These are phyloP conservation scores for Scorias spongiosa DNA, from an alignment of 2,329 filamentous ascomycete genomes.

Conservation along the genomic window DNA sequence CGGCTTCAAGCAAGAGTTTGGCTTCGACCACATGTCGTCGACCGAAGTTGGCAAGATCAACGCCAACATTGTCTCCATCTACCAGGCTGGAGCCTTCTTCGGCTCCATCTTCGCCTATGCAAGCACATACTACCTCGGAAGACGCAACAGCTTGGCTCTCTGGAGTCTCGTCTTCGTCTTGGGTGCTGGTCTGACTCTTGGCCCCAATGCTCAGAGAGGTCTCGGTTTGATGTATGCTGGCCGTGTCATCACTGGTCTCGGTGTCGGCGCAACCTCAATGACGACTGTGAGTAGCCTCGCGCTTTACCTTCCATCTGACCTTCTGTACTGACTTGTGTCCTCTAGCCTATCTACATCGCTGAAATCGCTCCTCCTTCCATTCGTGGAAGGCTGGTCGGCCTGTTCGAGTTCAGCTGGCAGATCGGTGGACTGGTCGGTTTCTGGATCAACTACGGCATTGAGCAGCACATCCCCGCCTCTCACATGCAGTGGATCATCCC, in stretches of 20 bases:
- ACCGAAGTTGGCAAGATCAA: slow-evolving; percentile 43
- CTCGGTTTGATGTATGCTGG: slow-evolving; percentile 46
- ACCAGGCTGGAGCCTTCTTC: slow-evolving; percentile 74
- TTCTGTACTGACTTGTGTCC: slow-evolving; percentile 8
- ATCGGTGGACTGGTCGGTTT: slow-evolving; percentile 36
- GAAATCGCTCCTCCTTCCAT: slow-evolving; percentile 44
- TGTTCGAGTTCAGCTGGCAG: slow-evolving; percentile 43
- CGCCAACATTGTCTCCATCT: slow-evolving; percentile 65
- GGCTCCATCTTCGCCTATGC: slow-evolving; percentile 49
- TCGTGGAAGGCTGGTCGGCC: slow-evolving; percentile 42
- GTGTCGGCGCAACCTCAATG: slow-evolving; percentile 41
- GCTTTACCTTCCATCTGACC: neutral
- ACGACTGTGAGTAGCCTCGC: slow-evolving; percentile 20
- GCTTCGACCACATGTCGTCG: slow-evolving; percentile 37
- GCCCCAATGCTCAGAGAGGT: slow-evolving; percentile 44
- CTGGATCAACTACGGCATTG: slow-evolving; percentile 32
- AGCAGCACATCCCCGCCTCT: slow-evolving; percentile 26
- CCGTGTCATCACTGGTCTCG: slow-evolving; percentile 42
- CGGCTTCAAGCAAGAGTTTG: slow-evolving; percentile 56
- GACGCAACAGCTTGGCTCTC: slow-evolving; percentile 47
- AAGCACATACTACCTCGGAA: slow-evolving; percentile 51
- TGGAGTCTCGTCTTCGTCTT: slow-evolving; percentile 51
- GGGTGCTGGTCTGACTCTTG: slow-evolving; percentile 59
- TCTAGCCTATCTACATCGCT: slow-evolving; percentile 41
- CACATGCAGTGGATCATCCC: slow-evolving; percentile 29